These are phyloP conservation scores for Pseudocercospora pini-densiflorae DNA, from an alignment of 2,329 filamentous ascomycete species.

Conservation along the genomic window DNA sequence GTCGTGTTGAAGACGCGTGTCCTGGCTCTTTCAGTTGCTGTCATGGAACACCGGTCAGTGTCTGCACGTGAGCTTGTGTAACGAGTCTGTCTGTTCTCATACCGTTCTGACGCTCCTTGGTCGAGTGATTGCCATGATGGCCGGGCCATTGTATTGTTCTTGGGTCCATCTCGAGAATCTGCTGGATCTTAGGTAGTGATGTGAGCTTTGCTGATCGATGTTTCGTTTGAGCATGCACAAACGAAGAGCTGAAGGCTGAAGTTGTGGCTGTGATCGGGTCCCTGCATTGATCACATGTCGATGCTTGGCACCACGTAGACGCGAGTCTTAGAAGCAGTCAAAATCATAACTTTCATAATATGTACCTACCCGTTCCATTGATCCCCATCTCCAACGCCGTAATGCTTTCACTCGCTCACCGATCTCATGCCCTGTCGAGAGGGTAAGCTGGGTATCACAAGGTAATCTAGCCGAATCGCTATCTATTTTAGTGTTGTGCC, in stretches of 20 bases:
- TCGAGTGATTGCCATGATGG: not conserved
- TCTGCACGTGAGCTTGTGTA: not conserved
- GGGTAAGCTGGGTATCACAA: conserved; percentile 8
- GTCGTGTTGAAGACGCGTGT: conserved; percentile 11
- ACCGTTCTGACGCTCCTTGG: not conserved
- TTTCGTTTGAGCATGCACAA: not conserved
- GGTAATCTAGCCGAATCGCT: conserved; percentile 3
- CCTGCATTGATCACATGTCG: not conserved
- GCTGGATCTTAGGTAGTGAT: not conserved
- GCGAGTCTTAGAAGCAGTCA: not conserved
- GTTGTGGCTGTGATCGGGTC: not conserved
- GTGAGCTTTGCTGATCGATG: not conserved
- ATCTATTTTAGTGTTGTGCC: not conserved
- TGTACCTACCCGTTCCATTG: not conserved
- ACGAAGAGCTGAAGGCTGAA: not conserved
- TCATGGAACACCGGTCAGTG: not conserved
- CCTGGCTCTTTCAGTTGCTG: not conserved
- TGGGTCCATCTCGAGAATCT: not conserved
- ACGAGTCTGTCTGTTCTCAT: not conserved
- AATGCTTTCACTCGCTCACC: conserved; percentile 1
- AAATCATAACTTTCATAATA: not conserved
- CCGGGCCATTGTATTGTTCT: not conserved
- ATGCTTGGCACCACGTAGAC: too few species aligned
- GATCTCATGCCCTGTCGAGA: not conserved
- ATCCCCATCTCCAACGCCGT: not conserved